Percentiles rank a stretch among this genome's conserved stretches.
These are phyloP conservation scores for Drechslerella dactyloides DNA, from an alignment of 2,329 filamentous ascomycete genomes.

Conservation along the genomic window DNA sequence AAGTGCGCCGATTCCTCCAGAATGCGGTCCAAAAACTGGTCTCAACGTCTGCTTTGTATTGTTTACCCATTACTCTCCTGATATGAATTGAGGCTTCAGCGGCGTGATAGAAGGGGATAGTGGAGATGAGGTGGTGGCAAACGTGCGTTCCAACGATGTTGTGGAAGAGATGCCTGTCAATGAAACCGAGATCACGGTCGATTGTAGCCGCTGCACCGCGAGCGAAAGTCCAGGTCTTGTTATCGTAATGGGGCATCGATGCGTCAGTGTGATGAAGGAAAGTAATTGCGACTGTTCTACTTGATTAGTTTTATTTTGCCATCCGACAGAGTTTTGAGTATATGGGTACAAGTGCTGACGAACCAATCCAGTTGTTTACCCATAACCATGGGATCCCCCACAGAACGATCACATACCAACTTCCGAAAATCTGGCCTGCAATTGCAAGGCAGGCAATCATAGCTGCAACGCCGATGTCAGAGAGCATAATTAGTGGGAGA, in stretches of 20 bases:
- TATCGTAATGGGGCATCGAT: constrained; percentile 66
- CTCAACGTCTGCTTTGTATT: constrained; percentile 59
- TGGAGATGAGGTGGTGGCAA: constrained; percentile 69
- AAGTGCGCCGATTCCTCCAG: constrained; percentile 56
- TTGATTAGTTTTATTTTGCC: constrained; percentile 52
- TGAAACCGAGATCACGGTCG: constrained; percentile 70
- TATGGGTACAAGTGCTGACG: constrained; percentile 53
- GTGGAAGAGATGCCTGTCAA: constrained; percentile 71
- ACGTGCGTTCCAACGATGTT: constrained; percentile 71
- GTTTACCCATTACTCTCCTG: constrained; percentile 64
- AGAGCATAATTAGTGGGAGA: constrained; percentile 65
- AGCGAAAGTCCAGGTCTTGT: constrained; percentile 67
- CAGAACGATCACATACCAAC: constrained; percentile 65
- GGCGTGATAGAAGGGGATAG: constrained; percentile 68
- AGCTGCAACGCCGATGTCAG: constrained; percentile 67
- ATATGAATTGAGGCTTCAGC: constrained; percentile 67
- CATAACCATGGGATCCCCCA: constrained; percentile 72
- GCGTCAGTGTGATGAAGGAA: constrained; percentile 75
- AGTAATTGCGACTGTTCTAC: constrained; percentile 69
- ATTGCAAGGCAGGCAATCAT: constrained; percentile 64
- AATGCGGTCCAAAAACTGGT: constrained; percentile 57
- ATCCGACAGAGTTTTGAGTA: constrained; percentile 6
- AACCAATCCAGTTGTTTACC: constrained; percentile 74
- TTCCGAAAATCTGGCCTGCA: constrained; percentile 64
- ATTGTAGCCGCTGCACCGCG: constrained; percentile 69